A percentile compares a stretch with the other conserved stretches of the same genome.
Conservation (phyloP, 1,139 yeast species). For the Lodderomyces oxycetoniae region DNA sequence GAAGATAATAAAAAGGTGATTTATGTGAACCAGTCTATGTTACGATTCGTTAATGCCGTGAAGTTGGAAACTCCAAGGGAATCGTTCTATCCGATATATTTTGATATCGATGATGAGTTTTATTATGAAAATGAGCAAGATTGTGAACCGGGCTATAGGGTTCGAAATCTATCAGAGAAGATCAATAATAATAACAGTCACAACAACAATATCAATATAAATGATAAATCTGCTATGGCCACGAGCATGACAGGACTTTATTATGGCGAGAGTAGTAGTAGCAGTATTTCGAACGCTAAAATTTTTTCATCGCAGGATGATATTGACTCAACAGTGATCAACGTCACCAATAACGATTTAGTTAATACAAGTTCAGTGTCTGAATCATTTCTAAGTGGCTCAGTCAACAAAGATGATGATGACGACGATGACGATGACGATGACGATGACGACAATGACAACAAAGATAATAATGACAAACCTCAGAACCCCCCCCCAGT, state of each 20-base stretch:
- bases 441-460: no score
- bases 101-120: conserved; percentile 20
- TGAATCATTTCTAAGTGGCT: not conserved
- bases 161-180: not conserved
- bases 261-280: no score
- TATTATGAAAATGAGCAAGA: conserved; percentile 10
- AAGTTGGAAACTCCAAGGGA: conserved; percentile 16
- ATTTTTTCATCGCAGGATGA: no score
- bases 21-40: conserved; percentile 11
- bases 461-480: no score
- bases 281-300: no score
- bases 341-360: conserved; percentile 5
- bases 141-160: not conserved
- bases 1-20: conserved; percentile 3
- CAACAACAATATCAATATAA: not conserved
- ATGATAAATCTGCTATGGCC: no score
- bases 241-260: no score
- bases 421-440: no score
- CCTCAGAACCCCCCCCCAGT: no score
- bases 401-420: no score
- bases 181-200: not conserved
- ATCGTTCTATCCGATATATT: conserved; percentile 18
- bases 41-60: conserved; percentile 22
- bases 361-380: no score
- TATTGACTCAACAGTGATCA: conserved; percentile 9